Percentiles rank a stretch among this genome's conserved stretches.
Conservation (phyloP, 2,329 filamentous ascomycete genomes). For the Zarea fungicola region DNA sequence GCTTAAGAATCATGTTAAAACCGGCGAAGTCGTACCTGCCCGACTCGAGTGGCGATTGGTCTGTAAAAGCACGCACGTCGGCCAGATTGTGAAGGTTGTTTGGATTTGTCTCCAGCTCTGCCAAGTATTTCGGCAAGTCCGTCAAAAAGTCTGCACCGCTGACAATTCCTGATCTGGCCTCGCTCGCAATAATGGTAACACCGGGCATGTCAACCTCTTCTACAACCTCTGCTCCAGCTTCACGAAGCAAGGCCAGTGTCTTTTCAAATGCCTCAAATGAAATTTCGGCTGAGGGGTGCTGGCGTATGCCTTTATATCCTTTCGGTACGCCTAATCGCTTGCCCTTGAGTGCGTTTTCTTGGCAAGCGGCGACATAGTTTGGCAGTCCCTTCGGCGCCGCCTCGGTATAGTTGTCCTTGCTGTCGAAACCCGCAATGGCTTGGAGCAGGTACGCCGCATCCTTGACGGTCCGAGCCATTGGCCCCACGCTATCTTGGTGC, state of each 20-base stretch:
- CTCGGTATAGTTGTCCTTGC: constrained; percentile 57
- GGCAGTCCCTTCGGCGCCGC: constrained; percentile 51
- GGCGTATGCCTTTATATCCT: constrained; percentile 46
- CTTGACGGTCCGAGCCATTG: constrained; percentile 58
- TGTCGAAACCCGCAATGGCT: constrained; percentile 58
- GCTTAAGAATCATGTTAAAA: constrained; percentile 51
- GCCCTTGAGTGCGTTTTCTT: constrained; percentile 45
- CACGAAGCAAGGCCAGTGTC: constrained; percentile 46
- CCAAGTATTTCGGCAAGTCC: constrained; percentile 51
- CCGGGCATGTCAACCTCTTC: constrained; percentile 49
- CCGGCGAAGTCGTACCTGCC: constrained; percentile 53
- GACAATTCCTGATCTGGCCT: constrained; percentile 46
- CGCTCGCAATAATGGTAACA: constrained; percentile 41
- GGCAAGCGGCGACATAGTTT: constrained; percentile 56
- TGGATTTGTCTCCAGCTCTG: constrained; percentile 52
- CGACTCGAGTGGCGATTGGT: constrained; percentile 44
- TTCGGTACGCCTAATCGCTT: constrained; percentile 58
- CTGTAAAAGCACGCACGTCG: constrained; percentile 52
- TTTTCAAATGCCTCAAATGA: constrained; percentile 47
- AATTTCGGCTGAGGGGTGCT: constrained; percentile 3
- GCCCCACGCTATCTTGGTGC: constrained; percentile 62
- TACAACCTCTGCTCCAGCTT: constrained; percentile 54
- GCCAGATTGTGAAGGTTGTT: constrained; percentile 46
- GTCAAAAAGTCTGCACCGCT: constrained; percentile 52
- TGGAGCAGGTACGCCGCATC: constrained; percentile 60